phyloP scores from a whole-genome alignment of 805 yeast species.

The Phaffomyces opuntiae region DNA sequence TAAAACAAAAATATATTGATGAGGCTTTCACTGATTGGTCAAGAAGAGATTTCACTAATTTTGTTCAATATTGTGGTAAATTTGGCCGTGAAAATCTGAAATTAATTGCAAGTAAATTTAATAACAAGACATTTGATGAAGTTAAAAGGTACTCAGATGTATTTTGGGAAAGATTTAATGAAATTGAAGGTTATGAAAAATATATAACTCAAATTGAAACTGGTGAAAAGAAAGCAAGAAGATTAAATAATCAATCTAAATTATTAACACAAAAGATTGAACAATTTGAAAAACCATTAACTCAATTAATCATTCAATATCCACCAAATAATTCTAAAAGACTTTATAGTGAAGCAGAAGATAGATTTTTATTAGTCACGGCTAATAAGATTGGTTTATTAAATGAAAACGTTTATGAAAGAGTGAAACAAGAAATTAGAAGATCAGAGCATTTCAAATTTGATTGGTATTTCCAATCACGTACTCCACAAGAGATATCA shows the following conservation, averaged over 20 bases:
- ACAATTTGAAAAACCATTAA: slow-evolving; percentile 50
- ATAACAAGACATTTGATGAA: slow-evolving; percentile 51
- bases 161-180: slow-evolving; percentile 56
- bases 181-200: slow-evolving; percentile 65
- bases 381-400: slow-evolving; percentile 62
- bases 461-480: slow-evolving; percentile 66
- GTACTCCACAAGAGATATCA: slow-evolving; percentile 66
- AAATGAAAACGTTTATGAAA: slow-evolving; percentile 52
- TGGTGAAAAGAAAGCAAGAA: slow-evolving; percentile 62
- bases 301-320: slow-evolving; percentile 57
- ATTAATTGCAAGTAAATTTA: slow-evolving; percentile 47
- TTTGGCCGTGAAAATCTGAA: slow-evolving; percentile 49
- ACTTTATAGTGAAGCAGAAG: slow-evolving; percentile 63
- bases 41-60: slow-evolving; percentile 66
- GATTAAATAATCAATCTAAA: slow-evolving; percentile 46
- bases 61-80: slow-evolving; percentile 61
- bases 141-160: slow-evolving; percentile 49
- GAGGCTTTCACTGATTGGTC: slow-evolving; percentile 65
- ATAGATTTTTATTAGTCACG: slow-evolving; percentile 53
- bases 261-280: slow-evolving; percentile 47
- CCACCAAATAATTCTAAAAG: slow-evolving; percentile 83
- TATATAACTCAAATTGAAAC: slow-evolving; percentile 64
- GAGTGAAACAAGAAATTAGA: slow-evolving; percentile 56
- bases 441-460: slow-evolving; percentile 55
- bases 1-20: slow-evolving; percentile 45